These are phyloP conservation scores for Ganoderma lingzhi DNA, from an alignment of 1,284 basidiomycete species.

Conservation along the genomic window DNA sequence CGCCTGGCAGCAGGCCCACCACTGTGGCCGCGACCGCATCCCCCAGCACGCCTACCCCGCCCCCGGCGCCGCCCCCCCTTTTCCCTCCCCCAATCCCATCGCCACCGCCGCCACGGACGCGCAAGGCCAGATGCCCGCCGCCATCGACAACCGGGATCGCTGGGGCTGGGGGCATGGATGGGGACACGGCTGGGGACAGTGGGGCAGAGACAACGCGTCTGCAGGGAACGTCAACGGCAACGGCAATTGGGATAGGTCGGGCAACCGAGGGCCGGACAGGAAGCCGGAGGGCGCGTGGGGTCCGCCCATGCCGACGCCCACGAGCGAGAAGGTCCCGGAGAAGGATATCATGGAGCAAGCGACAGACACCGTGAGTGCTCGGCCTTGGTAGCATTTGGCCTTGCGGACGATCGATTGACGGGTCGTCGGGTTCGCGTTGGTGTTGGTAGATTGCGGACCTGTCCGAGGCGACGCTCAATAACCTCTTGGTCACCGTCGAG, in stretches of 20 bases:
- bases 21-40: conserved; percentile 43
- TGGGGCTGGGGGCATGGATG: conserved; percentile 22
- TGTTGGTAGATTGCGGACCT: conserved; percentile 62
- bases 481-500: conserved; percentile 61
- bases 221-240: neutral
- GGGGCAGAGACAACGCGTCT: conserved; percentile 7
- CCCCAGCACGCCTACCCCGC: conserved; percentile 40
- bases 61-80: conserved; percentile 24
- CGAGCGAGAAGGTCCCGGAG: conserved; percentile 48
- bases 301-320: conserved; percentile 32
- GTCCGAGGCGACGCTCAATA: conserved; percentile 75
- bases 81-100: conserved; percentile 5
- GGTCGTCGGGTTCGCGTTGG: neutral
- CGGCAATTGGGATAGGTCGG: conserved; percentile 20
- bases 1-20: conserved; percentile 24
- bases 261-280: conserved; percentile 2
- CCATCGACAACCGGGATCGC: conserved; percentile 32
- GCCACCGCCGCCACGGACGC: conserved; percentile 1
- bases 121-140: conserved; percentile 31
- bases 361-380: conserved; percentile 58
- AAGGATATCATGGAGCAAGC: conserved; percentile 57
- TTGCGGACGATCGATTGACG: neutral
- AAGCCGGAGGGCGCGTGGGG: conserved; percentile 37
- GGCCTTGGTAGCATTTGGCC: neutral
- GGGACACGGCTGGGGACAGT: conserved; percentile 15